Percentiles rank a stretch among this genome's conserved stretches.
Conservation (phyloP, 768 basidiomycete species). For the Kwoniella dendrophila region DNA sequence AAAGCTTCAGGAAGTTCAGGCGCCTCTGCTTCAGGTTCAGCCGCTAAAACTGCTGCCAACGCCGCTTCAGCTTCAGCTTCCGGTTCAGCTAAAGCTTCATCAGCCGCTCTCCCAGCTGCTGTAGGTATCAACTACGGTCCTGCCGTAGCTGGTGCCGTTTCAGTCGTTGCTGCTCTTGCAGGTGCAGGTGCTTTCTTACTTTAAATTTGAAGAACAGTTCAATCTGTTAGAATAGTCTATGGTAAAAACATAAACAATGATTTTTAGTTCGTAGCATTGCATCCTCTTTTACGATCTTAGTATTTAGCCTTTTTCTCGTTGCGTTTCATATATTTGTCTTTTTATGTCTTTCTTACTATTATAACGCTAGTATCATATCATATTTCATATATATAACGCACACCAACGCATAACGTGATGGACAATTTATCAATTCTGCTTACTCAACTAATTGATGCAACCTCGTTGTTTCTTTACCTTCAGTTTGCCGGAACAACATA, state of each 20-base stretch:
- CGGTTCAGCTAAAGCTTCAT: constrained; percentile 16
- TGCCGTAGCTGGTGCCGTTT: constrained; percentile 1
- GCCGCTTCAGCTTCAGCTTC: constrained; percentile 28
- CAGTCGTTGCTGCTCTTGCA: constrained; percentile 7
- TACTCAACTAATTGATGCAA: no score
- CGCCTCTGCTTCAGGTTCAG: constrained; percentile 18
- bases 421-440: constrained; percentile 4
- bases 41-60: constrained; percentile 26
- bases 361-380: constrained; percentile 11
- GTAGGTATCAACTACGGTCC: constrained; percentile 26
- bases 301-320: background rate
- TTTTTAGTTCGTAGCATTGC: no score
- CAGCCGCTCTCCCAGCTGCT: constrained; percentile 28
- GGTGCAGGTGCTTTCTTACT: constrained; percentile 46
- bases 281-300: no score
- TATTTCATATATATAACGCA: constrained; percentile 16
- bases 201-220: constrained; percentile 24
- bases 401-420: constrained; percentile 9
- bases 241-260: no score
- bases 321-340: background rate
- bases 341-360: background rate
- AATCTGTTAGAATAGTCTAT: background rate
- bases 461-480: no score
- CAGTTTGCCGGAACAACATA: no score
- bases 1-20: constrained; percentile 16